These are phyloP conservation scores for Paramecium pentaurelia DNA, from an alignment of 73 alveolate genomes.

Conservation along the genomic window DNA sequence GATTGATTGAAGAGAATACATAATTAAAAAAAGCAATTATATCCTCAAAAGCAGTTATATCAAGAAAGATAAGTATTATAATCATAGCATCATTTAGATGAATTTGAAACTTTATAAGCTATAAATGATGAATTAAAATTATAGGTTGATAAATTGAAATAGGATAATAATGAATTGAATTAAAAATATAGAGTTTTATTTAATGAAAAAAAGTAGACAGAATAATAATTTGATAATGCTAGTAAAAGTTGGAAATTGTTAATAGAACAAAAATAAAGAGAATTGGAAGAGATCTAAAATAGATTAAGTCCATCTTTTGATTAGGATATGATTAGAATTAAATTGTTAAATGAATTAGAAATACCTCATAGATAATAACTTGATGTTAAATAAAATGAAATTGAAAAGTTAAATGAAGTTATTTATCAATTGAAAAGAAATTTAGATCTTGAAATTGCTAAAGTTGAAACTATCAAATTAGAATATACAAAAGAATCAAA, in stretches of 20 bases:
- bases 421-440: constrained; percentile 37
- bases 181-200: not conserved
- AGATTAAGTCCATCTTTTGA: constrained; percentile 53
- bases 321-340: constrained; percentile 60
- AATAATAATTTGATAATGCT: constrained; percentile 54
- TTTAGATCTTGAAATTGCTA: constrained; percentile 24
- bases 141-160: constrained; percentile 24
- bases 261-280: constrained; percentile 53
- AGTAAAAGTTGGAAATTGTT: constrained; percentile 48
- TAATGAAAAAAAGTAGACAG: constrained; percentile 48
- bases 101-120: constrained; percentile 25
- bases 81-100: constrained; percentile 36
- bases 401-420: constrained; percentile 42
- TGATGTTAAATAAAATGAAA: constrained; percentile 46
- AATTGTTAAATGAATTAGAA: constrained; percentile 55
- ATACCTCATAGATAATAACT: constrained; percentile 56
- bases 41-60: constrained; percentile 44
- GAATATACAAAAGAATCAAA: constrained; percentile 22
- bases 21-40: constrained; percentile 49
- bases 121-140: constrained; percentile 43
- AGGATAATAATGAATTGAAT: constrained; percentile 41
- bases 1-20: constrained; percentile 54
- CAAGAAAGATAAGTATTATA: constrained; percentile 36
- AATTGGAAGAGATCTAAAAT: constrained; percentile 53
- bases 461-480: not conserved